Evolutionary conservation across 1,284 basidiomycete species (phyloP), one percentile per base, ranked within the genome.

Genomic region (Chalciporus piperatoides): DNA sequence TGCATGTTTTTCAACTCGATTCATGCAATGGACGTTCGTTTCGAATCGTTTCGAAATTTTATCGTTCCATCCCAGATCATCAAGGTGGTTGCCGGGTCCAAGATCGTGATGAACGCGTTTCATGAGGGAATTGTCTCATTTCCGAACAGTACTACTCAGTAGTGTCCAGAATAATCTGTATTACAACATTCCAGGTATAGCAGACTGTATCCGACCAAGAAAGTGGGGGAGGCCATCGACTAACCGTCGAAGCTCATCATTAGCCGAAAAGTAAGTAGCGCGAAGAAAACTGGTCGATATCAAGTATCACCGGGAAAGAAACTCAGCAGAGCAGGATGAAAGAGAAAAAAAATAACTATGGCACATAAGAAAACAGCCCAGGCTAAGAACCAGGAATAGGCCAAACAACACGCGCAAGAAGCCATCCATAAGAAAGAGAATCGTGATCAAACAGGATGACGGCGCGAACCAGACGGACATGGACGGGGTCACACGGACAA

Each of bases 101-200:
- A 44, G 44, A 44, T 32, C 35, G 36, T 40, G 38, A 19, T 23
- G 37, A 35, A 35, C 14, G 32, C 10, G 32, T n/a, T 35, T 15
- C 32, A 35, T 42, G 28, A 41, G 28, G 39, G 17, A 23, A 8
- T 46, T 42, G 14, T 37, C 37, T 53, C 41, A 58, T 64, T 63
- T 65, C 61, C 60, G 54, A 52, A 51, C 19, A 23, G 44, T 37
- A 44, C 25, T 59, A 33, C 32, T 23, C 41, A 30, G 28, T 12
- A 44, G 25, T 19, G 57, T 68, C 64, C 62, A 64, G 54, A 59
- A 59, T 57, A 54, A 55, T 54, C 48, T 67, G 63, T 65, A 68
- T 65, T 64, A 64, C 66, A 64, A 67, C 64, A 67, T 64, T 52
- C 59, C 66, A 64, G 66, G 63, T 68, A 64, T 64, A 55, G 64